Conservation (phyloP, 352 stramenopile genomes). For the Phytophthora agathidicida region DNA sequence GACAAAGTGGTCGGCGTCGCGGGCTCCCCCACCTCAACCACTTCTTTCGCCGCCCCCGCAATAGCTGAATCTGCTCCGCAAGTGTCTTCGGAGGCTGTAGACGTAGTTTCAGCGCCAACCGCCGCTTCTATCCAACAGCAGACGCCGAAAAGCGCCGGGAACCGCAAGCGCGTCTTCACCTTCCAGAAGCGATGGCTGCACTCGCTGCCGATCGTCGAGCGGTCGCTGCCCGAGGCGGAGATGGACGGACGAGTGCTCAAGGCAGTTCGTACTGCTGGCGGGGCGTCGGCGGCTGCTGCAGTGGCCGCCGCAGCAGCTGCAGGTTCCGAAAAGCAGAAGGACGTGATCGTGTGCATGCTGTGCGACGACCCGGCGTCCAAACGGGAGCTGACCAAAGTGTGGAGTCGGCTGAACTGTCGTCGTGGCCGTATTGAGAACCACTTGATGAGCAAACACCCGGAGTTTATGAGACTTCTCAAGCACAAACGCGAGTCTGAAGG, state of each 20-base stretch:
- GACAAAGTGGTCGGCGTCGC: constrained; percentile 23
- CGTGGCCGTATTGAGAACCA: constrained; percentile 83
- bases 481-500: constrained; percentile 78
- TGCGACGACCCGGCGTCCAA: constrained; percentile 69
- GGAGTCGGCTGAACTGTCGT: constrained; percentile 75
- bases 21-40: constrained; percentile 27
- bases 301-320: constrained; percentile 8
- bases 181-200: constrained; percentile 85
- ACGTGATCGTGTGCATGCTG: constrained; percentile 81
- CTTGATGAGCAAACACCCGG: constrained; percentile 78
- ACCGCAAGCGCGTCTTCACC: constrained; percentile 77
- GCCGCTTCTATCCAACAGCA: constrained; percentile 14
- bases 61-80: constrained; percentile 13
- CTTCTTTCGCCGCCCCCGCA: constrained; percentile 14
- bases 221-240: constrained; percentile 48
- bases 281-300: constrained; percentile 8
- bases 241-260: constrained; percentile 39
- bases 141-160: constrained; percentile 10
- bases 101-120: background rate
- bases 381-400: constrained; percentile 71
- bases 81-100: constrained; percentile 2
- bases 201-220: constrained; percentile 81
- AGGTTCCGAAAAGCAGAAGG: constrained; percentile 30
- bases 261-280: constrained; percentile 1
- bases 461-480: constrained; percentile 83